Base-by-base conservation (phyloP, 2,329 filamentous ascomycete species). In the Colletotrichum tofieldiae region DNA sequence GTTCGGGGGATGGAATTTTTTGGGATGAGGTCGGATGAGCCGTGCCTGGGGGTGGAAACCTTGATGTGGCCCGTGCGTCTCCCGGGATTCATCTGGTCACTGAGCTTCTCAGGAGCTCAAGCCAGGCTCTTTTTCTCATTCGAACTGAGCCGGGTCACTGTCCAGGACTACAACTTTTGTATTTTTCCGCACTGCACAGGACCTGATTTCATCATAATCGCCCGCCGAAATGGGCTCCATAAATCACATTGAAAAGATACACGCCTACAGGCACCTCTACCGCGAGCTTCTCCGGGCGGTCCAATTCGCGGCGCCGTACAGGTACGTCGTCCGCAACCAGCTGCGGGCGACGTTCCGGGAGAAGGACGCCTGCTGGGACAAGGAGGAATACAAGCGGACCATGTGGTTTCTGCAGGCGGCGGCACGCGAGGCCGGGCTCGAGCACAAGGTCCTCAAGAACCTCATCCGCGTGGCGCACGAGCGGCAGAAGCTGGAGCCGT, bases 381-480 rank as follows among this genome's bases (percentile, higher is more conserved):
- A 81, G 8, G 81, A 84, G 58, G 86, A 85, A 62, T 85, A 93
- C 63, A 83, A 87, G 73, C 90, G 91, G 72, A 96, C 94, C 0
- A 77, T 93, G 5, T 90, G 90, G 79, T 96, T 96, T 77, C 82
- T 96, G 1, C 82, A 89, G 41, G 88, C 90, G 51, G 94, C 94
- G 5, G 87, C 89, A 1, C 84, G 82, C 73, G 86, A 89, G 76
- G 88, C 82, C 67, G 93, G 93, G 0, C 76, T 94, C 41, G 94
- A 96, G 84, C 93, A 95, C 79, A 87, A 82, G 67, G 88, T 96
- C 11, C 78, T 96, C 67, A 93, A 91, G 82, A 95, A 93, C 75
- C 79, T 96, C 59, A 77, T 94, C 78, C 71, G 79, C 80, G 74
- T 85, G 82, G 74, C 71, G 37, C 37, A 56, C 2, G 82, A 84